Percentiles rank a stretch among this genome's conserved stretches.
phyloP scores from a whole-genome alignment of 2,329 filamentous ascomycete genomes.

The Capronia coronata region DNA sequence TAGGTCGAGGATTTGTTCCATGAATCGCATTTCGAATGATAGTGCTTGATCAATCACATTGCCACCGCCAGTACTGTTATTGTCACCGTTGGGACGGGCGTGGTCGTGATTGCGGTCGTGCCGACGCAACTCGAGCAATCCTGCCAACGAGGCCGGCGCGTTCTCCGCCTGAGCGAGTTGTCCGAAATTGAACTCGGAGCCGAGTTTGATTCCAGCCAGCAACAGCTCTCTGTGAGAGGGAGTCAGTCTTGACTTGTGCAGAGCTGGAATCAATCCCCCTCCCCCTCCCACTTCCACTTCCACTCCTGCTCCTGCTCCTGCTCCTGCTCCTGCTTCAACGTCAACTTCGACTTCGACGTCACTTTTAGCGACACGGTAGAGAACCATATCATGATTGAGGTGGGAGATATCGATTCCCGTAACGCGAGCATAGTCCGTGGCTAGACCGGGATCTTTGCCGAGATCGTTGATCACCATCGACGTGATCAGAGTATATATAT shows the following conservation, averaged over 20 bases:
- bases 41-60: no score
- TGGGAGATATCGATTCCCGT: conserved; percentile 12
- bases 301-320: no score
- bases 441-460: conserved; percentile 35
- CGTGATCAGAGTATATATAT: conserved; percentile 32
- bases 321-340: no score
- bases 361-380: conserved; percentile 32
- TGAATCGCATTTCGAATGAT: conserved; percentile 34
- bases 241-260: conserved; percentile 30
- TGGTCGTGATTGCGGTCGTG: no score
- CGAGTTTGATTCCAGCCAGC: conserved; percentile 33
- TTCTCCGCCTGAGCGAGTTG: conserved; percentile 38
- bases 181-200: conserved; percentile 35
- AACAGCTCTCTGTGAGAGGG: conserved; percentile 25
- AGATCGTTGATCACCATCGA: conserved; percentile 36
- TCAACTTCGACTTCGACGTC: no score
- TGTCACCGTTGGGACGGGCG: no score
- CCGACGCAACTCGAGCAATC: conserved; percentile 28
- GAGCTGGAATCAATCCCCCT: conserved; percentile 28
- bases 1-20: conserved; percentile 37
- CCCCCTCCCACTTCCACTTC: no score
- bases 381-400: conserved; percentile 33
- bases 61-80: no score
- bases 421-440: conserved; percentile 21
- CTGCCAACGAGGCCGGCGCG: conserved; percentile 30